phyloP scores from a whole-genome alignment of 768 basidiomycete genomes.

The Kockovaella imperatae region DNA sequence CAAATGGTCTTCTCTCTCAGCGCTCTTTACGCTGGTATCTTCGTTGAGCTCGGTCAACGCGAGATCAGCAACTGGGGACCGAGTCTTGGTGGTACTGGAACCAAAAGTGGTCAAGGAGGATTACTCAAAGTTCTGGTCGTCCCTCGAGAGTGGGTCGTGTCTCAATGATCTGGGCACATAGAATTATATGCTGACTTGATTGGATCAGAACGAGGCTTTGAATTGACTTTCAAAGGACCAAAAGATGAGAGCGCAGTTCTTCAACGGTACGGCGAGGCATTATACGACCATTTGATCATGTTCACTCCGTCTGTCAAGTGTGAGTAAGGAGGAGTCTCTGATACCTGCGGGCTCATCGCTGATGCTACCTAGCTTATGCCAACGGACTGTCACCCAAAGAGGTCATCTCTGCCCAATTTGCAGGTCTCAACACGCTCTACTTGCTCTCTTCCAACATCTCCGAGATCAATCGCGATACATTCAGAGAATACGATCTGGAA shows the following conservation, averaged over 20 bases:
- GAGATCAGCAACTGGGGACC: slow-evolving; percentile 34
- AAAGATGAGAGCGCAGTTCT: slow-evolving; percentile 63
- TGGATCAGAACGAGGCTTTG: slow-evolving; percentile 64
- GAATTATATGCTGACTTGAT: not conserved
- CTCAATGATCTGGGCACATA: not conserved
- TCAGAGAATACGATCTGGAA: slow-evolving; percentile 83
- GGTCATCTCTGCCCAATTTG: slow-evolving; percentile 46
- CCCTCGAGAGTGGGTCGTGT: slow-evolving; percentile 57
- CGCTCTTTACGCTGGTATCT: too few species aligned
- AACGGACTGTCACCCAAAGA: slow-evolving; percentile 69
- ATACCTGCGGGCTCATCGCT: not conserved
- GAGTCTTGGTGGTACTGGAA: slow-evolving; percentile 76
- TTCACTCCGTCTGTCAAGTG: slow-evolving; percentile 81
- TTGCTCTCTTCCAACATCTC: slow-evolving; percentile 56
- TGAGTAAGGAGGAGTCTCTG: slow-evolving; percentile 45
- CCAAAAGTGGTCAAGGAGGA: slow-evolving; percentile 57
- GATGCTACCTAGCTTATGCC: slow-evolving; percentile 60
- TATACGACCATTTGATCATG: slow-evolving; percentile 77
- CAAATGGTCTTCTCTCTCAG: too few species aligned
- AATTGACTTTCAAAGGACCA: slow-evolving; percentile 76
- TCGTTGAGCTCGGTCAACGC: slow-evolving; percentile 13
- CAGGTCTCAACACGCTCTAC: slow-evolving; percentile 68
- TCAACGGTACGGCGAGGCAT: slow-evolving; percentile 61
- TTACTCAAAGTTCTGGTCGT: slow-evolving; percentile 75
- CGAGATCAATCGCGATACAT: slow-evolving; percentile 66